A percentile compares a stretch with the other conserved stretches of the same genome.
These are phyloP conservation scores for Alternaria panax DNA, from an alignment of 2,329 filamentous ascomycete species.

Conservation along the genomic window DNA sequence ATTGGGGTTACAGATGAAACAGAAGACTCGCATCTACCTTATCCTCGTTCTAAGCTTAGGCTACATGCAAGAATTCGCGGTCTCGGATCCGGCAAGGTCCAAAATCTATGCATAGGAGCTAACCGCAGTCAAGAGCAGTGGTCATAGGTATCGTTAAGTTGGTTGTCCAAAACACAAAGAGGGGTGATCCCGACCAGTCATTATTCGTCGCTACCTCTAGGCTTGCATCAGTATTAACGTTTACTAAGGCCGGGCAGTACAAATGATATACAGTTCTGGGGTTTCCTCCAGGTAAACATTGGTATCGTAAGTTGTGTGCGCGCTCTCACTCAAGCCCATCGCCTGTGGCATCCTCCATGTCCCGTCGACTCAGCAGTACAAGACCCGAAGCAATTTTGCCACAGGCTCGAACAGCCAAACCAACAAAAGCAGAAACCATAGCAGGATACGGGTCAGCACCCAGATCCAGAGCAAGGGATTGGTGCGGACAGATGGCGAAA, in stretches of 20 bases:
- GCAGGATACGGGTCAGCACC: background rate
- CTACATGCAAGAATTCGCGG: background rate
- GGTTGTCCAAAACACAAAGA: background rate
- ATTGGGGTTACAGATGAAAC: background rate
- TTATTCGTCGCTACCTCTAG: background rate
- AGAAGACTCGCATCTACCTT: background rate
- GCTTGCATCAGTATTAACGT: background rate
- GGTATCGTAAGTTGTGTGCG: background rate
- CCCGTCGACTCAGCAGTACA: background rate
- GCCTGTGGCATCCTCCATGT: background rate
- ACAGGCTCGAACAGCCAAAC: background rate
- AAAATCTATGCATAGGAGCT: background rate
- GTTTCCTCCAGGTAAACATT: constrained; percentile 1
- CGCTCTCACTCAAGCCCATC: constrained; percentile 1
- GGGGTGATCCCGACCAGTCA: background rate
- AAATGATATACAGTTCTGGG: background rate
- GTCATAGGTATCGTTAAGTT: background rate
- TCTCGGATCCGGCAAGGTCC: background rate
- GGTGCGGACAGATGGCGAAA: background rate
- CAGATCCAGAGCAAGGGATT: background rate
- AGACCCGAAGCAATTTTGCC: background rate
- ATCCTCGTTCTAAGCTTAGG: background rate
- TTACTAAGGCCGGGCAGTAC: background rate
- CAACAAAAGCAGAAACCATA: background rate
- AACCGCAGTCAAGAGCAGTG: background rate